Evolutionary conservation across 192 early-diverging fungal genomes (phyloP).

Genomic region (Podila epicladia): DNA sequence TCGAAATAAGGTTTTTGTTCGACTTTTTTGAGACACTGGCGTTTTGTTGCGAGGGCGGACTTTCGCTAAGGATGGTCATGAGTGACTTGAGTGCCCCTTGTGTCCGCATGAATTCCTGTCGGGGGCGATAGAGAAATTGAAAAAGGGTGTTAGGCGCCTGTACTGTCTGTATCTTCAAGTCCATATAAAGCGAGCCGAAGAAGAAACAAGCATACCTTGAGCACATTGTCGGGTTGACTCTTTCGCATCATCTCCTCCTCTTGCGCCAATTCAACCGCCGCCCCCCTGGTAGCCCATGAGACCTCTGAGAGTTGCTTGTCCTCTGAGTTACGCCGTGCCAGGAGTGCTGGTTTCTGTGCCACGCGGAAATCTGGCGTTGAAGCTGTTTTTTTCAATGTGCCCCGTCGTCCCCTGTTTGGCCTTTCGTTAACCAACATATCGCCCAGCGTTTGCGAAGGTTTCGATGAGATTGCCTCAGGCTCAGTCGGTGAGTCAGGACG

Average conservation of each 20-base stretch:
- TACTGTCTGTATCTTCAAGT: no score
- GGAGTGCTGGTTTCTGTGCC: conserved; percentile 8
- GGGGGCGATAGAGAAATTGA: background rate
- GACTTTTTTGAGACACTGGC: conserved; percentile 8
- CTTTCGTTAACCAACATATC: background rate
- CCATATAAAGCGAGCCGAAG: background rate
- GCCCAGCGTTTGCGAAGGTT: background rate
- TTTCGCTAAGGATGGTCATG: conserved; percentile 34
- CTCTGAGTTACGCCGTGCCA: conserved; percentile 39
- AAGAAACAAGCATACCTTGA: conserved; percentile 31
- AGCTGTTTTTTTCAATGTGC: conserved; percentile 28
- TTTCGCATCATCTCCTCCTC: conserved; percentile 40
- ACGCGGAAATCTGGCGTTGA: conserved; percentile 40
- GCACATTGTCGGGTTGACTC: conserved; percentile 49
- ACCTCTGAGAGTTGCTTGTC: conserved; percentile 25
- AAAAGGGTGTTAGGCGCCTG: background rate
- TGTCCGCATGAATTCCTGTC: conserved; percentile 51
- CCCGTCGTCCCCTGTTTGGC: background rate
- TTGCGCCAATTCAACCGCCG: conserved; percentile 41
- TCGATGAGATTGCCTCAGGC: background rate
- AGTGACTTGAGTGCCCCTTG: conserved; percentile 47
- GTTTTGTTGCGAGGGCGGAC: conserved; percentile 6
- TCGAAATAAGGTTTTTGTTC: conserved; percentile 12
- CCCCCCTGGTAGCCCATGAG: conserved; percentile 22
- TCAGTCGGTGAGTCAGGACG: background rate